Evolutionary conservation across 2,329 filamentous ascomycete genomes (phyloP).

Genomic region (Colletotrichum caudatum): DNA sequence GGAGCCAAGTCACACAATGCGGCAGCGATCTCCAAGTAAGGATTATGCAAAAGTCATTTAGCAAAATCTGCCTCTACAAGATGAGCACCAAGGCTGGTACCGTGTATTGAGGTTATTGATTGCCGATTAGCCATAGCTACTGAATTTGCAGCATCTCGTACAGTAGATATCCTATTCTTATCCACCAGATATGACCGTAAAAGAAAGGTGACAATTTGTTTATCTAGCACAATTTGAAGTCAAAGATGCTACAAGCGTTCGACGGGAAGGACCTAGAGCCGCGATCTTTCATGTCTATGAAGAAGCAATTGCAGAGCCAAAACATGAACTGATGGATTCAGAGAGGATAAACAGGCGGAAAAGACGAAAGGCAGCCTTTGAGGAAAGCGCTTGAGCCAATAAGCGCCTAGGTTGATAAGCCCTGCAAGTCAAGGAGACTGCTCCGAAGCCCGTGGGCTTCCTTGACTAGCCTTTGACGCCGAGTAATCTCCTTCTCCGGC

Average conservation of each 20-base stretch:
- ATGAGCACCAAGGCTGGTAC: constrained; percentile 2
- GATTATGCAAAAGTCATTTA: constrained; percentile 4
- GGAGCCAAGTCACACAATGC: neutral
- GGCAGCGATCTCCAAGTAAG: neutral
- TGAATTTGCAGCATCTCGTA: neutral
- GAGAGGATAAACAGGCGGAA: too few relatives aligned
- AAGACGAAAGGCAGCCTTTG: neutral
- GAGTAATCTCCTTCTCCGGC: constrained; percentile 13
- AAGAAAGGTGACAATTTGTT: neutral
- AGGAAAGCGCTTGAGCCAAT: too few relatives aligned
- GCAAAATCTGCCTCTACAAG: constrained; percentile 4
- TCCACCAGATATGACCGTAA: too few relatives aligned
- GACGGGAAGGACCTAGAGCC: neutral
- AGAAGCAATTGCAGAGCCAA: neutral
- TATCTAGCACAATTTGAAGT: neutral
- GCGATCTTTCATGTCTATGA: neutral
- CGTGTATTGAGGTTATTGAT: neutral
- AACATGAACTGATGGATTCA: neutral
- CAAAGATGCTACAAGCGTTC: neutral
- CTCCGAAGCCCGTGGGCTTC: constrained; percentile 8
- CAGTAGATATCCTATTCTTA: neutral
- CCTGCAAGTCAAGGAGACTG: constrained; percentile 22
- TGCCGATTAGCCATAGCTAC: neutral
- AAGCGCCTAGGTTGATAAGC: constrained; percentile 7
- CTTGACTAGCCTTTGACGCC: constrained; percentile 12